Evolutionary conservation across 2,329 filamentous ascomycete species (phyloP), one percentile per base, ranked within the genome.

Genomic region (Ophiostoma tasmaniense): DNA sequence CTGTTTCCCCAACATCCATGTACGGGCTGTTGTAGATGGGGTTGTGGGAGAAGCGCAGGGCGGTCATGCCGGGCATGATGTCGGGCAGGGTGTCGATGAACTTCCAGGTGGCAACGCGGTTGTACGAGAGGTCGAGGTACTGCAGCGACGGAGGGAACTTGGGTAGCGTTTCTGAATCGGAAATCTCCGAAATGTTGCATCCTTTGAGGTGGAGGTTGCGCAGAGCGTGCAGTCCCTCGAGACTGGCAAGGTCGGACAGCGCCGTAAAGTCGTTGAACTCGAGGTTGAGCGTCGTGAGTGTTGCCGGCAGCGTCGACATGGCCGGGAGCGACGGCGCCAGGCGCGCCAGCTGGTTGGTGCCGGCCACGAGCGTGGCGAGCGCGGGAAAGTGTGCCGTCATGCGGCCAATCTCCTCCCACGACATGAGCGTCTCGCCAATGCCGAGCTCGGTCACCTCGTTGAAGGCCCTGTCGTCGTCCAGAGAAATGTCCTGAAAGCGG

Each of bases 21-120:
- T 74, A 72, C 35, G 77, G 81, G 72, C 83, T 80, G 68, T 89
- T 82, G 78, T 92, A 96, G 28, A 98, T 83, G 4, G 94, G 93
- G 73, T 98, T 98, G 76, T 93, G 89, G 5, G 91, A 88, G 71
- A 97, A 87, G 20, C 93, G 90, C 52, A 99, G 85, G 42, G 87
- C 88, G 14, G 81, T 83, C 7, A 98, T 82, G 3, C 88, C 87
- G 0, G 95, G 94, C 73, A 96, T 92, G 70, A 87, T 80, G 14
- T 77, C 74, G 1, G 85, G 80, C 1, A 99, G 83, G 5, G 81
- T 76, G 74, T 96, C 88, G 72, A 97, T 82, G 76, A 96, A 91
- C 37, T 78, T 75, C 91, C 93, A 97, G 22, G 83, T 83, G 20
- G 82, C 76, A 37, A 94, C 83, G 20, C 82, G 78, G 78, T 94